These are phyloP conservation scores for Mycena metata DNA, from an alignment of 768 basidiomycete genomes.

Conservation along the genomic window DNA sequence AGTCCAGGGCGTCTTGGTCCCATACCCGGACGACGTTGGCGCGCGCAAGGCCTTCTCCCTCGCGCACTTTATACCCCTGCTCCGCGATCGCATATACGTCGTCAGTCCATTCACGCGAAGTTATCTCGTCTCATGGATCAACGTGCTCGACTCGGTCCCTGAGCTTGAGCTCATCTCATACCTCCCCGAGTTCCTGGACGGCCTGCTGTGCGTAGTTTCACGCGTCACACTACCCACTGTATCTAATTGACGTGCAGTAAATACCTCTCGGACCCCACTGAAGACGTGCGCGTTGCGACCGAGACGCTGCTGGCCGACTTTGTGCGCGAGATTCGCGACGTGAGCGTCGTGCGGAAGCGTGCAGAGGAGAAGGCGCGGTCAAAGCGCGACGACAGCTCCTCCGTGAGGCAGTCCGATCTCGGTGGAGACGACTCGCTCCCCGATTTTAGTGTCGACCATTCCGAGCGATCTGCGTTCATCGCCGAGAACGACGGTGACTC, in stretches of 20 bases:
- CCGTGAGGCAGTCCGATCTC: constrained; percentile 56
- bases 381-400: constrained; percentile 54
- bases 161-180: constrained; percentile 96
- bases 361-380: constrained; percentile 67
- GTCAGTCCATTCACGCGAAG: constrained; percentile 95
- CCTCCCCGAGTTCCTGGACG: constrained; percentile 95
- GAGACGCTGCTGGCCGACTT: constrained; percentile 92
- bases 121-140: constrained; percentile 98
- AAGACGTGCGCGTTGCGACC: constrained; percentile 92
- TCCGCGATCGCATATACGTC: constrained; percentile 94
- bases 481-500: constrained; percentile 62
- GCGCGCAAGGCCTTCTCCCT: constrained; percentile 91
- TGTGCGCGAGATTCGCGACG: constrained; percentile 89
- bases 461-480: constrained; percentile 71
- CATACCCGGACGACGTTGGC: constrained; percentile 66
- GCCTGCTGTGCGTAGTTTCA: constrained; percentile 78
- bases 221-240: constrained; percentile 11
- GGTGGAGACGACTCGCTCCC: constrained; percentile 64
- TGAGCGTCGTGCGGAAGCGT: constrained; percentile 80
- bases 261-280: constrained; percentile 95
- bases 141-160: constrained; percentile 94
- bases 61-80: constrained; percentile 92
- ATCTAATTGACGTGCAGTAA: constrained; percentile 64
- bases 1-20: constrained; percentile 72
- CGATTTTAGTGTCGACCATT: constrained; percentile 68